phyloP scores from a whole-genome alignment of 1,284 basidiomycete species.

The Peniophora sp. region DNA sequence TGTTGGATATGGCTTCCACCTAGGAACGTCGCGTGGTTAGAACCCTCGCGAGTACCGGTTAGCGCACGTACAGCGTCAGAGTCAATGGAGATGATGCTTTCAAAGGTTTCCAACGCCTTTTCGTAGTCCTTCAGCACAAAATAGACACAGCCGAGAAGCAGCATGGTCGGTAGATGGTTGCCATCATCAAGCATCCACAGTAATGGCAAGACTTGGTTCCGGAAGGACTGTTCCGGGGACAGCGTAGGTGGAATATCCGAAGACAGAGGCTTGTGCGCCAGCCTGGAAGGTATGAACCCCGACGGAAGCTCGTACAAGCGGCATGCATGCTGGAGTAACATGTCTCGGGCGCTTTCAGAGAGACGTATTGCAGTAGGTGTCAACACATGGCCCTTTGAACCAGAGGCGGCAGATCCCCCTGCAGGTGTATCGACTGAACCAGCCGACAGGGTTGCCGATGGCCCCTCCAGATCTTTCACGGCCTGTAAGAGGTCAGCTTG shows the following conservation, averaged over 20 bases:
- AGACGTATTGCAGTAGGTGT: not conserved
- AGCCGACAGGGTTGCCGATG: too few relatives aligned
- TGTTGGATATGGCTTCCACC: not conserved
- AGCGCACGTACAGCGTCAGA: conserved; percentile 10
- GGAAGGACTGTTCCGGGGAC: conserved; percentile 13
- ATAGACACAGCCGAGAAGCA: conserved; percentile 20
- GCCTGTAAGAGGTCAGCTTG: too few relatives aligned
- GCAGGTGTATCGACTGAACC: too few relatives aligned
- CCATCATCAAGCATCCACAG: conserved; percentile 15
- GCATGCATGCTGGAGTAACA: conserved; percentile 19
- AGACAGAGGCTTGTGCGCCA: conserved; percentile 15
- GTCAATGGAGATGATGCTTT: conserved; percentile 18
- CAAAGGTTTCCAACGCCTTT: conserved; percentile 13
- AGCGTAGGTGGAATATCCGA: conserved; percentile 2
- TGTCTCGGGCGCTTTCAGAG: conserved; percentile 12
- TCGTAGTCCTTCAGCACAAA: conserved; percentile 17
- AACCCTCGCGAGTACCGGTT: not conserved
- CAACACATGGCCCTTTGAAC: not conserved
- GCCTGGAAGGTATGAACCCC: conserved; percentile 7
- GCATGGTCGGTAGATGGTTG: conserved; percentile 15
- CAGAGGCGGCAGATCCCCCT: too few relatives aligned
- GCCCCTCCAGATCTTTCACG: too few relatives aligned
- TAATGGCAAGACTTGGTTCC: conserved; percentile 16
- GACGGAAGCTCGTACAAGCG: conserved; percentile 15
- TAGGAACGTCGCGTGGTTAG: not conserved